phyloP scores from a whole-genome alignment of 805 yeast species.

The Suhomyces sp. region DNA sequence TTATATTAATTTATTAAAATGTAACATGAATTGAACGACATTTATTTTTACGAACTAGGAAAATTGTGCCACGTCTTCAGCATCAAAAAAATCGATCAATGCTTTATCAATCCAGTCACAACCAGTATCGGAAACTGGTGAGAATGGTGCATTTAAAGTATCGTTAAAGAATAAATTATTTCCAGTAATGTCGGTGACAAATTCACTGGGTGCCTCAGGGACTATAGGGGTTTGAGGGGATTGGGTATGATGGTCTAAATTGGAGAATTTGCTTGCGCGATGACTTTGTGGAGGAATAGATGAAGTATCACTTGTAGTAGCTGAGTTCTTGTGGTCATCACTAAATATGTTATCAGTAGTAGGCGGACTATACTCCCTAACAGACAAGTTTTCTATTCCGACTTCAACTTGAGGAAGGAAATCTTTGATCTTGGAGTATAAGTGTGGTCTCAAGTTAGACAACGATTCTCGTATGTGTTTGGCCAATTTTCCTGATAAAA shows the following conservation, averaged over 20 bases:
- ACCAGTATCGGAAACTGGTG: constrained; percentile 45
- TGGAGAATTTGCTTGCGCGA: too few species aligned
- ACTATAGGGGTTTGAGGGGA: too few species aligned
- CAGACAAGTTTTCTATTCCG: constrained; percentile 6
- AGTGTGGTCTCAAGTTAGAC: constrained; percentile 40
- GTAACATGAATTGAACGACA: too few species aligned
- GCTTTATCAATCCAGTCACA: constrained; percentile 58
- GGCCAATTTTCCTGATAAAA: constrained; percentile 46
- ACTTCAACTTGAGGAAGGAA: constrained; percentile 23
- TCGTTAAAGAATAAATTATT: constrained; percentile 1
- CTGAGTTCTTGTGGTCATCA: constrained; percentile 1
- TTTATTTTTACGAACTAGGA: too few species aligned
- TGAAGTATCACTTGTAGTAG: neutral
- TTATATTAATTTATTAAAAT: too few species aligned
- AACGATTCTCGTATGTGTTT: constrained; percentile 48
- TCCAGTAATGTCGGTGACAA: neutral
- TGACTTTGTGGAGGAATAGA: too few species aligned
- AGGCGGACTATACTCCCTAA: neutral
- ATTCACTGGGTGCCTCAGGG: too few species aligned
- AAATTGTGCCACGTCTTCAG: constrained; percentile 3
- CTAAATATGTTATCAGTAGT: neutral
- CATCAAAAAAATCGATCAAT: constrained; percentile 9
- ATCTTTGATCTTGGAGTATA: constrained; percentile 36
- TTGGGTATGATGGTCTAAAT: too few species aligned
- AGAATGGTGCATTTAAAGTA: neutral